Conservation (phyloP, 2,329 filamentous ascomycete genomes). For the Neopestalotiopsis sp. region DNA sequence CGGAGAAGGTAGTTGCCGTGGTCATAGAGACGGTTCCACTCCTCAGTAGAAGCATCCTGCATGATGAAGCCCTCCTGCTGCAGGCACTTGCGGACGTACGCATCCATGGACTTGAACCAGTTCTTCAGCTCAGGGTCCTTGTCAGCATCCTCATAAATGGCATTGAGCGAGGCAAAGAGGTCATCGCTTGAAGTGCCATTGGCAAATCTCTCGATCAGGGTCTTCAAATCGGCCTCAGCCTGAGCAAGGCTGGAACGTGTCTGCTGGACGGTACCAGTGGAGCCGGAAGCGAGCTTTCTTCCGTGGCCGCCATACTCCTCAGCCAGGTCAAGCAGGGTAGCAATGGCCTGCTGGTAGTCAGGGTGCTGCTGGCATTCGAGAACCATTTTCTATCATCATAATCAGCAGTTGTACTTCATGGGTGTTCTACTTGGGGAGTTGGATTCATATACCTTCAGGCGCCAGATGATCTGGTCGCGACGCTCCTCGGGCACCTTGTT, state of each 20-base stretch:
- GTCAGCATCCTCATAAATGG: slow-evolving; percentile 87
- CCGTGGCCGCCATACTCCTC: slow-evolving; percentile 84
- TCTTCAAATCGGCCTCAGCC: slow-evolving; percentile 83
- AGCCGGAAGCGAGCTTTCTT: slow-evolving; percentile 67
- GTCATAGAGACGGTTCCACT: slow-evolving; percentile 88
- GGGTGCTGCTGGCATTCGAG: slow-evolving; percentile 95
- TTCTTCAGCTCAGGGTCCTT: slow-evolving; percentile 82
- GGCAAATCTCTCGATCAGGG: slow-evolving; percentile 91
- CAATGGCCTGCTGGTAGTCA: slow-evolving; percentile 91
- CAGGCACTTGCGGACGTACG: slow-evolving; percentile 81
- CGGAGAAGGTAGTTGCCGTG: slow-evolving; percentile 85
- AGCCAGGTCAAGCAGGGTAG: slow-evolving; percentile 82
- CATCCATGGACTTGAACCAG: slow-evolving; percentile 85
- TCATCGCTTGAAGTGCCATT: slow-evolving; percentile 91
- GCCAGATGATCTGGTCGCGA: slow-evolving; percentile 88
- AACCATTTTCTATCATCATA: slow-evolving; percentile 78
- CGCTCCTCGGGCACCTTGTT: slow-evolving; percentile 92
- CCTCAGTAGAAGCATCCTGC: slow-evolving; percentile 76
- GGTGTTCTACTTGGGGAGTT: slow-evolving; percentile 16
- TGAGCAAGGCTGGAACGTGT: slow-evolving; percentile 70
- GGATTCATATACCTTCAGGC: slow-evolving; percentile 64
- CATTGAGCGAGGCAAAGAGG: slow-evolving; percentile 82
- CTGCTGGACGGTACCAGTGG: slow-evolving; percentile 73
- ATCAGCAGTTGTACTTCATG: too few relatives aligned
- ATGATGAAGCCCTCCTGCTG: slow-evolving; percentile 92